Evolutionary conservation across 1,139 yeast species (phyloP).

Genomic region (Zygosaccharomyces pseudobailii): DNA sequence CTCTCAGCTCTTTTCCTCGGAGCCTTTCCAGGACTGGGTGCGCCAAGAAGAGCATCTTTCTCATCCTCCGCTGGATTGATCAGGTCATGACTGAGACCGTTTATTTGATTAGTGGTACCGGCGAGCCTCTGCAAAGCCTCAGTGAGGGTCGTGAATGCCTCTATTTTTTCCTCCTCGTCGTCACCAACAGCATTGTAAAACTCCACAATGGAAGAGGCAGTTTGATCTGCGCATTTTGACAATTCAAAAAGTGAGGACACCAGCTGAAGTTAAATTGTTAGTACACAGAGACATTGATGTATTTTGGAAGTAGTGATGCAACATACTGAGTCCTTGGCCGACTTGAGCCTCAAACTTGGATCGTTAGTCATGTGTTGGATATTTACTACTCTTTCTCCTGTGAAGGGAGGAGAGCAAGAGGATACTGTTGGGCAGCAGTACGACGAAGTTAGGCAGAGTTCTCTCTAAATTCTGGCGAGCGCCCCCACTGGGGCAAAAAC

Average conservation of each 20-base stretch:
- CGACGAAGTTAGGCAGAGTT: conserved; percentile 1
- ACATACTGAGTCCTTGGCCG: conserved; percentile 35
- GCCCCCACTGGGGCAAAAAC: conserved; percentile 2
- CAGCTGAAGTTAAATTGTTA: conserved; percentile 35
- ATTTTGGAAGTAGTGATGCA: background rate
- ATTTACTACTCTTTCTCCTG: background rate
- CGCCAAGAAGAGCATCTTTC: conserved; percentile 19
- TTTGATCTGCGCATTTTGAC: conserved; percentile 75
- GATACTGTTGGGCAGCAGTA: background rate
- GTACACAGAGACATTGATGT: conserved; percentile 1
- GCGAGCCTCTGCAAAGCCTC: conserved; percentile 34
- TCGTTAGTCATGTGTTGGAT: conserved; percentile 25
- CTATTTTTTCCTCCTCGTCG: conserved; percentile 35
- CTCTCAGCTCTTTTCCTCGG: conserved; percentile 49
- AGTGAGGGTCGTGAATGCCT: conserved; percentile 35
- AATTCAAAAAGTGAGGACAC: conserved; percentile 76
- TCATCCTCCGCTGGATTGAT: conserved; percentile 34
- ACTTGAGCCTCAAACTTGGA: conserved; percentile 29
- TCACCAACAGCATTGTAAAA: conserved; percentile 55
- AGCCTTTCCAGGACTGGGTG: conserved; percentile 30
- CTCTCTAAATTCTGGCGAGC: background rate
- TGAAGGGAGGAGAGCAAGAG: background rate
- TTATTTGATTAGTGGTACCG: conserved; percentile 30
- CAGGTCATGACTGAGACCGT: conserved; percentile 29
- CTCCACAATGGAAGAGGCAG: conserved; percentile 71